Base-by-base conservation (phyloP, 2,329 filamentous ascomycete genomes). In the Alternaria dauci region DNA sequence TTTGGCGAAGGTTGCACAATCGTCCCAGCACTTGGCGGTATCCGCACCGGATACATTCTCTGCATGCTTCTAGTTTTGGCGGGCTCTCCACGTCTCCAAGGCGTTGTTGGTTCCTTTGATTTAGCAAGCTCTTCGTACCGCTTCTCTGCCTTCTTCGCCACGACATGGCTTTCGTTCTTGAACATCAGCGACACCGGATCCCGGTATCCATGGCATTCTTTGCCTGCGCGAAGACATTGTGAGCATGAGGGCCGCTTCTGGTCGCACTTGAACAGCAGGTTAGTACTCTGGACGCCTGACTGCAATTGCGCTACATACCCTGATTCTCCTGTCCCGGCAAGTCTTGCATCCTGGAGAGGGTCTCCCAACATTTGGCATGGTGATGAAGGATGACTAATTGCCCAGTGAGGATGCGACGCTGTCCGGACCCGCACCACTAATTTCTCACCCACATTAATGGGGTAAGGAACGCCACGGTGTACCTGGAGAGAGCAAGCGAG, bases 271-370 rank as follows among this genome's bases (percentile, higher is more conserved):
- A 30, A 8, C 12, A 41, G 16, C 36, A 20, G n/a, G 20, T 39
- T 20, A 52, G 50, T n/a, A 26, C n/a, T 5, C 36, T 18, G 20
- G 36, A n/a, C 12, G 25, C 26, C 34, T 41, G 36, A 8, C 30
- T 6, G 28, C 36, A 43, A 12, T 16, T 38, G 52, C 20, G n/a
- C 39, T 41, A 30, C 38, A 32, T 61, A 76, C 74, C 60, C 75
- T 75, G 46, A 76, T 67, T 48, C 75, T 77, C 48, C 73, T 65
- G 16, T 71, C 68, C 47, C 74, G 71, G 52, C 74, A 77, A 38
- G 64, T 67, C 52, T 72, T 67, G 64, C 74, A 77, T 23, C 73
- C 75, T 58, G 70, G 71, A 18, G 70, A 73, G 9, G 74, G 74
- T 54, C 66, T 71, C 7, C 74, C 74, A 42, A 75, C 71, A 60